A percentile compares a stretch with the other conserved stretches of the same genome.
Conservation (phyloP, 768 basidiomycete genomes). For the Myochromella boudieri region DNA sequence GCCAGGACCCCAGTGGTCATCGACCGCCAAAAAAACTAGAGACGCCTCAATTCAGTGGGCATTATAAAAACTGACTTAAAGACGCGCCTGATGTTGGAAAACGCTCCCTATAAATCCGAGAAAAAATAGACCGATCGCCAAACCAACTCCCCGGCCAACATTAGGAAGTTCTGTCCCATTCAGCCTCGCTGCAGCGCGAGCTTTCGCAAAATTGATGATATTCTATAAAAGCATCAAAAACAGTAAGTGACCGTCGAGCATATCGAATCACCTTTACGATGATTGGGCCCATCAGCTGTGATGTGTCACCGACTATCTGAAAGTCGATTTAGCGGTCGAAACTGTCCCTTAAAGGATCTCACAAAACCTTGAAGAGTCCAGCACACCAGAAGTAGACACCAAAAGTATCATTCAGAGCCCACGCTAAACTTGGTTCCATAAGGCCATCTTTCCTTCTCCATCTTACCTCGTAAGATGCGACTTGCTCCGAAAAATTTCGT, state of each 20-base stretch:
- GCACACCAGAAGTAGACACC: constrained; percentile 62
- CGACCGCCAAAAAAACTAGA: constrained; percentile 72
- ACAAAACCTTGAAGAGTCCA: constrained; percentile 54
- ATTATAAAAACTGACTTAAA: neutral
- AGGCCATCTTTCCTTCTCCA: constrained; percentile 48
- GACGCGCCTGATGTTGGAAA: constrained; percentile 58
- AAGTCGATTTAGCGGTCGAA: neutral
- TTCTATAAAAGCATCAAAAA: constrained; percentile 29
- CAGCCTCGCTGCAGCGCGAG: constrained; percentile 37
- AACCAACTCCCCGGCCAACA: constrained; percentile 57
- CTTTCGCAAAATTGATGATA: constrained; percentile 62
- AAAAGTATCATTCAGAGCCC: constrained; percentile 62
- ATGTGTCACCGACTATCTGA: constrained; percentile 59
- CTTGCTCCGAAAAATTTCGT: constrained; percentile 23
- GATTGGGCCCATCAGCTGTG: constrained; percentile 63
- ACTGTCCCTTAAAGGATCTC: neutral
- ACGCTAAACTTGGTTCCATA: constrained; percentile 51
- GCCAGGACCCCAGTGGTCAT: constrained; percentile 67
- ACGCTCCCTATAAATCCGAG: constrained; percentile 53
- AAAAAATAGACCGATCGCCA: constrained; percentile 55
- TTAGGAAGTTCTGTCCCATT: constrained; percentile 32
- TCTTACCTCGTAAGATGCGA: constrained; percentile 30
- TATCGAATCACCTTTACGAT: constrained; percentile 46
- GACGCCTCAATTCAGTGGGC: constrained; percentile 3
- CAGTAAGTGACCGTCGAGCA: neutral